Evolutionary conservation across 345 rosid genomes (phyloP).

Genomic region (Populus euphratica): DNA sequence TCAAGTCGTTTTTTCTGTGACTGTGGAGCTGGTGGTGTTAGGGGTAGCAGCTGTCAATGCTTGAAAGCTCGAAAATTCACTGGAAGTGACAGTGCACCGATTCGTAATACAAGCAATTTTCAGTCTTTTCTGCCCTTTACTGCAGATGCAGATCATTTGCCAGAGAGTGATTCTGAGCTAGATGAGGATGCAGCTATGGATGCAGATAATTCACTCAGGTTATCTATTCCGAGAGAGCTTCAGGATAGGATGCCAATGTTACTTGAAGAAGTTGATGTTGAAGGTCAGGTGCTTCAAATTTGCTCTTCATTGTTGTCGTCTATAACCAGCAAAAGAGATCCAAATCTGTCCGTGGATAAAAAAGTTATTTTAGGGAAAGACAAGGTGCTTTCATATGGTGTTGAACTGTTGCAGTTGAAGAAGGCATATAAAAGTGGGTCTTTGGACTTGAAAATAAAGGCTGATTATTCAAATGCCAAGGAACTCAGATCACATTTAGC

Average conservation of each 20-base stretch:
- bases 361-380: conserved; percentile 65
- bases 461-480: conserved; percentile 89
- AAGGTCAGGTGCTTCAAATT: conserved; percentile 64
- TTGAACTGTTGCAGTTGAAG: conserved; percentile 85
- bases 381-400: conserved; percentile 69
- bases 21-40: conserved; percentile 99
- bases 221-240: conserved; percentile 69
- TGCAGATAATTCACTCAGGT: conserved; percentile 47
- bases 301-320: conserved; percentile 73
- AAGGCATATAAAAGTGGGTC: conserved; percentile 98
- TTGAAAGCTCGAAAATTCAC: conserved; percentile 89
- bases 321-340: conserved; percentile 68
- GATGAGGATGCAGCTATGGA: conserved; percentile 65
- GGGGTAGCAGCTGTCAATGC: conserved; percentile 95
- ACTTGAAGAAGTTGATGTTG: conserved; percentile 80
- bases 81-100: conserved; percentile 53
- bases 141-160: conserved; percentile 78
- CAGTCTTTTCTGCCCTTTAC: conserved; percentile 72
- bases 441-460: conserved; percentile 91
- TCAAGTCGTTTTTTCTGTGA: conserved; percentile 95
- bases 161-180: conserved; percentile 85
- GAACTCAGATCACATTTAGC: conserved; percentile 84
- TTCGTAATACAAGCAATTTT: conserved; percentile 51
- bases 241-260: conserved; percentile 57
- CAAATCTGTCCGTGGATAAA: conserved; percentile 63